Conservation (phyloP, 495 filamentous ascomycete genomes). For the Xylaria telfairii region DNA sequence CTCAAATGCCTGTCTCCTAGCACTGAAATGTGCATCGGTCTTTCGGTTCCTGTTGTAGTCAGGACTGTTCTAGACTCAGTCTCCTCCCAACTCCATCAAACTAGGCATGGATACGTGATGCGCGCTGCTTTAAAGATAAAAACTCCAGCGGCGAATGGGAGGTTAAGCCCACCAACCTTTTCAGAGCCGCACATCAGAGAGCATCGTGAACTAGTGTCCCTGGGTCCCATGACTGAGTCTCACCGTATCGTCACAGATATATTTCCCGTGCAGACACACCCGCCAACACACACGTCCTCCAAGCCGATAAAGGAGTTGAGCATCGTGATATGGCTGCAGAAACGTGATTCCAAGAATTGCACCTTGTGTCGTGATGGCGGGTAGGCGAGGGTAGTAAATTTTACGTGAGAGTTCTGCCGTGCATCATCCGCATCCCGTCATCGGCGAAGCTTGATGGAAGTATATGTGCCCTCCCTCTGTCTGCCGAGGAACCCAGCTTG, state of each 20-base stretch:
- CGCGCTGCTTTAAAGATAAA: constrained; percentile 15
- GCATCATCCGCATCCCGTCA: constrained; percentile 18
- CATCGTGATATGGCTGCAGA: constrained; percentile 1
- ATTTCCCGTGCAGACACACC: not conserved
- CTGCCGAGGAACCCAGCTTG: not conserved
- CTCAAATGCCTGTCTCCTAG: not conserved
- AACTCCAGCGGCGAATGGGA: not conserved
- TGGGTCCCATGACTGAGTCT: constrained; percentile 12
- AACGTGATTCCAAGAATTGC: not conserved
- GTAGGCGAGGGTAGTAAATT: not conserved
- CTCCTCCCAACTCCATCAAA: not conserved
- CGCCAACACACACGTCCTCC: not conserved
- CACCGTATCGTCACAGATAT: not conserved
- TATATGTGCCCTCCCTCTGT: not conserved
- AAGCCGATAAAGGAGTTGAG: constrained; percentile 19
- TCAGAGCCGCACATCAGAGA: constrained; percentile 4
- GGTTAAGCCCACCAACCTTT: not conserved
- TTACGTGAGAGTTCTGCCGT: constrained; percentile 22
- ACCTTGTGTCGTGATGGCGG: not conserved
- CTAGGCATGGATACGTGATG: constrained; percentile 15
- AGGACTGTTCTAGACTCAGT: constrained; percentile 20
- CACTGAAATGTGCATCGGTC: not conserved
- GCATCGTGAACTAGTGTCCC: not conserved
- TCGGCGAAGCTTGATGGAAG: constrained; percentile 12
- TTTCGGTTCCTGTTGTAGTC: not conserved